Base-by-base conservation (phyloP, 2,329 filamentous ascomycete species). In the Phoma sp. region DNA sequence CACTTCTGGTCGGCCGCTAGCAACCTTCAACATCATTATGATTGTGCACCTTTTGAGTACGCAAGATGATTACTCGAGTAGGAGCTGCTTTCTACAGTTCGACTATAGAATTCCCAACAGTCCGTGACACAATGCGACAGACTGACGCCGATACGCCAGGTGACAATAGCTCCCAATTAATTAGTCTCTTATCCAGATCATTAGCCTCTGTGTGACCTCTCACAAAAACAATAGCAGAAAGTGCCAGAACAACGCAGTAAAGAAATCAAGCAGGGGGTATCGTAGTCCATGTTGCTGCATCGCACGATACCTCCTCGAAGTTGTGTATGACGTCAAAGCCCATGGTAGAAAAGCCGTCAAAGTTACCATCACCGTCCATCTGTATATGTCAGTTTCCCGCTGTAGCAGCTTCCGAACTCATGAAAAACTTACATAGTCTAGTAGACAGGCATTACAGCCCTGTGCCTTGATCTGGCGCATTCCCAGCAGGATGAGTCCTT, bases 401-500 rank as follows among this genome's bases (percentile, higher is more conserved):
- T 8, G 42, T 13, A 40, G 22, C 18, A n/a, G 39, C 54, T 55
- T 10, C 32, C 37, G 32, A 42, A 1, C 13, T 11, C 7, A 14
- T 8, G n/a, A n/a, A 1, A 7, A 43, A 81, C 88, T 80, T 77
- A 95, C 91, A 84, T 90, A 93, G 72, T 91, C 91, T 53, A 96
- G 75, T 41, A 96, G 79, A 47, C 88, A 89, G 55, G 86, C 86
- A 60, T 84, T 83, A 46, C 89, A 87, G 57, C 89, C 90, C 69
- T 93, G 85, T 63, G 84, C 84, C 74, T 93, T 93, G 72, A 91
- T 89, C 75, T 95, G 91, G 52, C 89, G 84, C 66, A 95, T 86
- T 0, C 89, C 90, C 77, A 96, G 85, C 57, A 96, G 76, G 11
- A 91, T 89, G 59, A 96, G 76, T 0, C 91, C 91, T 75, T 96